phyloP scores from a whole-genome alignment of 2,329 filamentous ascomycete genomes.

The Geosmithia morbida region DNA sequence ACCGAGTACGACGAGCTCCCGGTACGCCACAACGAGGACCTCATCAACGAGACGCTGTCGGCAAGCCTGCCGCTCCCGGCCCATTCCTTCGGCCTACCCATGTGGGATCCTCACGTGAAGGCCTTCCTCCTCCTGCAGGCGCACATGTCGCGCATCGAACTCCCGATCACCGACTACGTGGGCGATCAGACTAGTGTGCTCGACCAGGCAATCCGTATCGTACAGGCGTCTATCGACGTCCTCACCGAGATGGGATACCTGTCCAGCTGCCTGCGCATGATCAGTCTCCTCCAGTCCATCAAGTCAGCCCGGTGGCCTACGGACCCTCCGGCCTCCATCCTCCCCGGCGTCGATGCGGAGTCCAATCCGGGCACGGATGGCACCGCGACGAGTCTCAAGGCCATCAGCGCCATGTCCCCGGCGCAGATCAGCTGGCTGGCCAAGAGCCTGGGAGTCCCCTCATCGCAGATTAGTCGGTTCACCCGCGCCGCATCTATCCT shows the following conservation, averaged over 20 bases:
- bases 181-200: slow-evolving; percentile 83
- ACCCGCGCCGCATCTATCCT: slow-evolving; percentile 47
- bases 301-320: slow-evolving; percentile 87
- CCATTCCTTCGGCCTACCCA: slow-evolving; percentile 54
- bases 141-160: slow-evolving; percentile 81
- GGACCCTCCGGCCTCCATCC: slow-evolving; percentile 63
- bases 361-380: slow-evolving; percentile 13
- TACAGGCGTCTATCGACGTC: slow-evolving; percentile 89
- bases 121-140: slow-evolving; percentile 87
- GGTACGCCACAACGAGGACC: slow-evolving; percentile 94
- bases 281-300: slow-evolving; percentile 76
- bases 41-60: slow-evolving; percentile 86
- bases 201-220: slow-evolving; percentile 92
- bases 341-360: slow-evolving; percentile 52
- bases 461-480: slow-evolving; percentile 29
- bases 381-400: slow-evolving; percentile 24
- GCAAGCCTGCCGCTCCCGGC: slow-evolving; percentile 57
- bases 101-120: slow-evolving; percentile 99
- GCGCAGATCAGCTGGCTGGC: slow-evolving; percentile 27
- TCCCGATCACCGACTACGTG: slow-evolving; percentile 94
- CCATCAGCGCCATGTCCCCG: slow-evolving; percentile 21
- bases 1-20: slow-evolving; percentile 96
- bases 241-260: slow-evolving; percentile 78
- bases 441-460: slow-evolving; percentile 34
- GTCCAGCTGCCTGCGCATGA: slow-evolving; percentile 66